Percentiles rank a stretch among this genome's conserved stretches.
Conservation (phyloP, 2,329 filamentous ascomycete genomes). For the Hortaea werneckii region DNA sequence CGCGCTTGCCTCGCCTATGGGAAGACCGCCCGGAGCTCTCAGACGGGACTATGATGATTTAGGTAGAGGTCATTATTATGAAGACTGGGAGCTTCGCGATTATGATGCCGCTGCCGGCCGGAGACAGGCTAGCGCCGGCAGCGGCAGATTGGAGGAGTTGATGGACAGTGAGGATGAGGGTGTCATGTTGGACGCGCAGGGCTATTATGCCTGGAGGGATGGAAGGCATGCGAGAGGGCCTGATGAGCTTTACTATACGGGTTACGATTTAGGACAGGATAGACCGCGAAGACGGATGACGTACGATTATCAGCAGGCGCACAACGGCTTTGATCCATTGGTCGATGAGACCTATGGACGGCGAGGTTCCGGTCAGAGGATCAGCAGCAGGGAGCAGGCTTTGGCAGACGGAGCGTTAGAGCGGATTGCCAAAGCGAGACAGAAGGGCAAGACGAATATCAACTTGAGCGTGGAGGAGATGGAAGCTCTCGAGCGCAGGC, state of each 20-base stretch:
- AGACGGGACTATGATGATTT: conserved; percentile 40
- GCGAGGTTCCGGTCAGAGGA: conserved; percentile 35
- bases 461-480: conserved; percentile 71
- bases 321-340: conserved; percentile 34
- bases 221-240: conserved; percentile 27
- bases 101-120: conserved; percentile 35
- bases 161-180: conserved; percentile 45
- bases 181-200: background rate
- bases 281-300: conserved; percentile 32
- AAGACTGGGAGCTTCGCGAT: conserved; percentile 37
- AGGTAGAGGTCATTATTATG: conserved; percentile 38
- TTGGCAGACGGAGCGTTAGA: conserved; percentile 69
- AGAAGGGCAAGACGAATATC: conserved; percentile 67
- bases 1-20: conserved; percentile 88
- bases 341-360: conserved; percentile 41
- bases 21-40: conserved; percentile 85
- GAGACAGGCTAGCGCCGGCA: conserved; percentile 42
- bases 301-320: conserved; percentile 35
- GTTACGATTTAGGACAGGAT: conserved; percentile 35
- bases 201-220: background rate
- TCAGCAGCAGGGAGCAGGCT: conserved; percentile 59
- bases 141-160: too few species aligned
- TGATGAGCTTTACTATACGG: conserved; percentile 40
- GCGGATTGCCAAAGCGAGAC: conserved; percentile 68
- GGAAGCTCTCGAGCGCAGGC: conserved; percentile 55